A percentile compares a stretch with the other conserved stretches of the same genome.
Evolutionary conservation across 2,329 filamentous ascomycete species (phyloP).

Genomic region (Decorospora gaudefroyi): DNA sequence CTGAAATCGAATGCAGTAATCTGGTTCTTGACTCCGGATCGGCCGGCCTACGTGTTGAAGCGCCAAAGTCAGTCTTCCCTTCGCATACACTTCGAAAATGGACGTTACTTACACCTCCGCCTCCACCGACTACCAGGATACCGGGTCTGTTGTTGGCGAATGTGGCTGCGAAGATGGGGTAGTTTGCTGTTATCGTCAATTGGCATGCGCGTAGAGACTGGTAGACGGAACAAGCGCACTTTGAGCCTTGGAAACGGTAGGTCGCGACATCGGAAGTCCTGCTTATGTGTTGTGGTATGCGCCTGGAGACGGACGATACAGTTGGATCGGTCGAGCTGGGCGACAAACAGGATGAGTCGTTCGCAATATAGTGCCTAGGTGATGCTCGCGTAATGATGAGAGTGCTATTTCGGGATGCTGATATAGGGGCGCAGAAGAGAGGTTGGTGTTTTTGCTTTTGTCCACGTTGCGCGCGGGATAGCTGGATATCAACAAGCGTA

Average conservation of each 20-base stretch:
- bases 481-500: slow-evolving; percentile 14
- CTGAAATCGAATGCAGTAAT: slow-evolving; percentile 74
- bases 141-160: slow-evolving; percentile 78
- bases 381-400: slow-evolving; percentile 4
- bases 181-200: slow-evolving; percentile 48
- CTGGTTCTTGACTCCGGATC: slow-evolving; percentile 76
- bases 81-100: slow-evolving; percentile 5
- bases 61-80: slow-evolving; percentile 6
- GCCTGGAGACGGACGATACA: slow-evolving; percentile 1
- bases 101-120: slow-evolving; percentile 69
- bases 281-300: too few species aligned
- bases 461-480: slow-evolving; percentile 26
- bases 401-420: not conserved
- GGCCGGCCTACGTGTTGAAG: slow-evolving; percentile 54
- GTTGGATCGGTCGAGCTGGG: slow-evolving; percentile 1
- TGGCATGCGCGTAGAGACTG: not conserved
- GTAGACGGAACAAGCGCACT: slow-evolving; percentile 16
- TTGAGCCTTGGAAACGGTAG: slow-evolving; percentile 38
- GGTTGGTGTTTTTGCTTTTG: slow-evolving; percentile 13
- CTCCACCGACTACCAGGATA: slow-evolving; percentile 78
- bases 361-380: not conserved
- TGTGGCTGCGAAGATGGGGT: slow-evolving; percentile 84
- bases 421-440: slow-evolving; percentile 1
- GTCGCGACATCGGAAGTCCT: slow-evolving; percentile 34
- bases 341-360: not conserved